Percentiles rank a stretch among this genome's conserved stretches.
Conservation (phyloP, 768 basidiomycete genomes). For the Pholiota microspora region DNA sequence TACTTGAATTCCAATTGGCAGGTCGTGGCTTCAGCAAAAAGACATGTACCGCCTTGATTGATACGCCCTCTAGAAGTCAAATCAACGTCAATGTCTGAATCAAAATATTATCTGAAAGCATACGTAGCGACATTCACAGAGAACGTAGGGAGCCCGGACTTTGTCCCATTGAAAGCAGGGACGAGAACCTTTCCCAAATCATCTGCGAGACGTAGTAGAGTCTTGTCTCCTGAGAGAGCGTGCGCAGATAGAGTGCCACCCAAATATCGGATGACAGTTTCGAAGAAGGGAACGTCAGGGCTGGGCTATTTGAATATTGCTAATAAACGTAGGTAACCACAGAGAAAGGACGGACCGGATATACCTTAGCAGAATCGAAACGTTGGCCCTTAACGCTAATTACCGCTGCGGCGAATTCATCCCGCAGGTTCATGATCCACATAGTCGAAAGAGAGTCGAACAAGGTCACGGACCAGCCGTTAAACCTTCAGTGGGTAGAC, state of each 20-base stretch:
- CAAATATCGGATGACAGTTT: conserved; percentile 75
- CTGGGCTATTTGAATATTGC: conserved; percentile 15
- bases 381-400: conserved; percentile 43
- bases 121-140: conserved; percentile 56
- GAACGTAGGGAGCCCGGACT: conserved; percentile 61
- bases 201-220: conserved; percentile 61
- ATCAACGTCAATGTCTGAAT: not conserved
- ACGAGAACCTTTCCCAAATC: conserved; percentile 64
- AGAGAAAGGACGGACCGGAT: not conserved
- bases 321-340: not conserved
- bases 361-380: conserved; percentile 36
- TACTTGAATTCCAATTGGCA: conserved; percentile 80
- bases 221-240: conserved; percentile 62
- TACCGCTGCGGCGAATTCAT: conserved; percentile 63
- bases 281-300: conserved; percentile 54
- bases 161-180: conserved; percentile 58
- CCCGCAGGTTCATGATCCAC: conserved; percentile 73
- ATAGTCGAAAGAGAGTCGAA: conserved; percentile 82
- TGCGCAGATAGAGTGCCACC: conserved; percentile 79
- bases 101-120: conserved; percentile 8
- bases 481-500: conserved; percentile 25
- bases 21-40: conserved; percentile 42
- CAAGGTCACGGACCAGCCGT: conserved; percentile 59
- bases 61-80: conserved; percentile 26
- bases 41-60: conserved; percentile 13